A percentile compares a stretch with the other conserved stretches of the same genome.
Evolutionary conservation across 176 grass and related monocot genomes (phyloP).

Genomic region (Carex littledalei): DNA sequence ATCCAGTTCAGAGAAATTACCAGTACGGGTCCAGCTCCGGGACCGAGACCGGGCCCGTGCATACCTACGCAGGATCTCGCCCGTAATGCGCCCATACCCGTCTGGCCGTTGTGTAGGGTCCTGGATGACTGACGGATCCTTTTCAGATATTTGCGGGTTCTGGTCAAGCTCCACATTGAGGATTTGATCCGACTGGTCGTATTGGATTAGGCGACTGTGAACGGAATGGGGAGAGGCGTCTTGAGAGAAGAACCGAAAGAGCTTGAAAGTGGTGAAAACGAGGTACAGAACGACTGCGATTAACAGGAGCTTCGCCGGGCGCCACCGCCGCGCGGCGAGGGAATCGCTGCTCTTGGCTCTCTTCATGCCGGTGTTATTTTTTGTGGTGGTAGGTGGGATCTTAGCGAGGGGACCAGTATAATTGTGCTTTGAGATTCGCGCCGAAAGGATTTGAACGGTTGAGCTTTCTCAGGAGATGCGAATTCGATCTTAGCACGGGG

Average conservation of each 20-base stretch:
- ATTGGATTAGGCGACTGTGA: neutral
- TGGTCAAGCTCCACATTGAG: constrained; percentile 19
- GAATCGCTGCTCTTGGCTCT: constrained; percentile 37
- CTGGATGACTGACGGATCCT: constrained; percentile 4
- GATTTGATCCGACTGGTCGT: constrained; percentile 17
- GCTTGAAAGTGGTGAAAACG: constrained; percentile 50
- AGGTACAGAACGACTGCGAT: constrained; percentile 46
- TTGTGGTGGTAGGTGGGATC: neutral
- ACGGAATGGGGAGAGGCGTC: neutral
- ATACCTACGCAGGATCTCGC: constrained; percentile 42
- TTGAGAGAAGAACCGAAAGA: constrained; percentile 33
- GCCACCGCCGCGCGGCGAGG: neutral
- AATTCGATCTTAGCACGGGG: neutral
- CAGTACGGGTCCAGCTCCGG: constrained; percentile 31
- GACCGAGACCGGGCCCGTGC: neutral
- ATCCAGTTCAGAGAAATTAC: constrained; percentile 80
- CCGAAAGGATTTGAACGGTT: no score
- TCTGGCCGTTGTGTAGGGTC: neutral
- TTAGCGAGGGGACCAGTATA: no score
- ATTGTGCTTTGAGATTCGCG: no score
- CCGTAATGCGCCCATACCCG: constrained; percentile 67
- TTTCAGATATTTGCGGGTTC: neutral
- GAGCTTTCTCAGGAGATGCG: no score
- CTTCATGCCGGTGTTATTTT: constrained; percentile 33
- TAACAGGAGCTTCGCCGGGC: neutral